Evolutionary conservation across 148 eudicot species (phyloP).

Genomic region (Rhododendron ferrugineum): DNA sequence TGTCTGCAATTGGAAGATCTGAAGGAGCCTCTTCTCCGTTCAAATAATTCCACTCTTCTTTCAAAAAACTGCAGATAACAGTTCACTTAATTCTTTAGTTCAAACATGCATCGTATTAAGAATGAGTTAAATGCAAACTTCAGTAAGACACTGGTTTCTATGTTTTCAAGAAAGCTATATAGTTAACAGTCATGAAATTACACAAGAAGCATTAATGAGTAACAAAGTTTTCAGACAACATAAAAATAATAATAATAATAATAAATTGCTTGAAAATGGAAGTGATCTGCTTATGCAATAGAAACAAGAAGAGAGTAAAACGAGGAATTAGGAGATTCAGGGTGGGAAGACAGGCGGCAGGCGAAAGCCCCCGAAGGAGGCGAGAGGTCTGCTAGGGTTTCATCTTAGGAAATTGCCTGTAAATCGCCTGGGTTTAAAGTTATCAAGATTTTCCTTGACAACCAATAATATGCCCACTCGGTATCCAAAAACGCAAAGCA

Average conservation of each 20-base stretch:
- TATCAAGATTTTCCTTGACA: no score
- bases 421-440: no score
- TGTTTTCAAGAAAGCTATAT: background rate
- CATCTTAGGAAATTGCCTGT: no score
- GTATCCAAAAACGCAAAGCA: no score
- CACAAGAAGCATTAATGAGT: background rate
- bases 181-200: background rate
- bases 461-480: no score
- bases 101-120: background rate
- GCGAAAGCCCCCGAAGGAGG: no score
- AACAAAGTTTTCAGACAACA: background rate
- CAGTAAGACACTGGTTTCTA: background rate
- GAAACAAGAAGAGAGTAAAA: background rate
- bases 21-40: conserved; percentile 29
- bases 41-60: conserved; percentile 57
- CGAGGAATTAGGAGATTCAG: no score
- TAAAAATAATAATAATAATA: background rate
- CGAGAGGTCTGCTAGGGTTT: no score
- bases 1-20: conserved; percentile 36
- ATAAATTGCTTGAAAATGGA: background rate
- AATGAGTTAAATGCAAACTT: conserved; percentile 8
- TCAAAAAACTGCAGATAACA: conserved; percentile 49
- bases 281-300: background rate
- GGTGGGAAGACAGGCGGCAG: no score
- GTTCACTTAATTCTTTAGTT: background rate